Percentiles rank a stretch among this genome's conserved stretches.
Evolutionary conservation across 169 alveolate species (phyloP).

Genomic region (Plasmodium gaboni): DNA sequence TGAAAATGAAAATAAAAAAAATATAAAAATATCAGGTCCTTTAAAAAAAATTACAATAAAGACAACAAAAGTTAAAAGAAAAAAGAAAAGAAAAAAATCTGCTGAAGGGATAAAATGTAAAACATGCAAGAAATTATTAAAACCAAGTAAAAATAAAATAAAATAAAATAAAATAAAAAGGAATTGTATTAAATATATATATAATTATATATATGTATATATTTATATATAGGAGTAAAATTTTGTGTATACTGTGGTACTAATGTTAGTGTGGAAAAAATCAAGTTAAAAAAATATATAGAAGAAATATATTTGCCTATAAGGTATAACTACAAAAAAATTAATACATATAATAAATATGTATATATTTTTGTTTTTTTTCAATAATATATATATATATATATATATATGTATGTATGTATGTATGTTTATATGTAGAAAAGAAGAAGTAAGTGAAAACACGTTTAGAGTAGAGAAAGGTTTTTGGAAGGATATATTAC

Average conservation of each 20-base stretch:
- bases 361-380: too few relatives aligned
- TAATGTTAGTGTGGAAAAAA: constrained; percentile 53
- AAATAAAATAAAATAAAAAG: neutral
- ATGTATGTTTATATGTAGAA: constrained; percentile 2
- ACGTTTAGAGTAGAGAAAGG: constrained; percentile 64
- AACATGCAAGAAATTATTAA: constrained; percentile 47
- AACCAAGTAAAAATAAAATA: constrained; percentile 38
- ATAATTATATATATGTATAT: constrained; percentile 5
- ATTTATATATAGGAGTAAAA: constrained; percentile 27
- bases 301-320: constrained; percentile 71
- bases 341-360: neutral
- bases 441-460: constrained; percentile 68
- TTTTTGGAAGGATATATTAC: constrained; percentile 58
- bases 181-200: neutral
- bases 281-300: constrained; percentile 64
- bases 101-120: constrained; percentile 29
- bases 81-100: constrained; percentile 32
- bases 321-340: constrained; percentile 13
- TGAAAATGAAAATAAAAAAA: too few relatives aligned
- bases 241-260: constrained; percentile 70
- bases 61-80: constrained; percentile 5
- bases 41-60: neutral
- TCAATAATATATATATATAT: neutral
- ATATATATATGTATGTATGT: constrained; percentile 18
- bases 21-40: too few relatives aligned